Evolutionary conservation across 106 monocot genomes (phyloP).

Genomic region (Xerophyta viscosa): DNA sequence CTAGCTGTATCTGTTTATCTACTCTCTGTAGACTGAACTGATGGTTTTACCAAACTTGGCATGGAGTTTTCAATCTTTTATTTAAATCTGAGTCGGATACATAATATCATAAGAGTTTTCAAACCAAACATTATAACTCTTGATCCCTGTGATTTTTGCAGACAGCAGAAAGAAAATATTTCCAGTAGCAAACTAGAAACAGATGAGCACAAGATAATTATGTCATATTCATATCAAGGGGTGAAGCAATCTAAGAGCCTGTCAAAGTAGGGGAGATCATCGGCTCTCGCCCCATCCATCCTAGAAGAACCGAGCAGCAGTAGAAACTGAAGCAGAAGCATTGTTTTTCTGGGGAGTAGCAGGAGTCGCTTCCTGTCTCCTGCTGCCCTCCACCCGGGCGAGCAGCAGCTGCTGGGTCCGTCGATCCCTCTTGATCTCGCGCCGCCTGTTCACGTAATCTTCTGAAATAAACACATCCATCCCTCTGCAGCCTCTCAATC

Average conservation of each 20-base stretch:
- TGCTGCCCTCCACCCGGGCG: not conserved
- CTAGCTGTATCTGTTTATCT: no score
- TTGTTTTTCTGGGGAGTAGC: not conserved
- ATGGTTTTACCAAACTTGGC: no score
- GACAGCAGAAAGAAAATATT: no score
- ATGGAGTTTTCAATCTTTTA: no score
- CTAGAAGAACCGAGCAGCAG: no score
- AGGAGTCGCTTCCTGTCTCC: not conserved
- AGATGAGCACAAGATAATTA: no score
- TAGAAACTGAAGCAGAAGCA: not conserved
- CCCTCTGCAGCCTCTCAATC: not conserved
- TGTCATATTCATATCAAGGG: conserved; percentile 3
- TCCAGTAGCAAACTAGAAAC: no score
- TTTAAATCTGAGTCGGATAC: no score
- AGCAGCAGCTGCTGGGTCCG: conserved; percentile 4
- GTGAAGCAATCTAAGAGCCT: conserved; percentile 3
- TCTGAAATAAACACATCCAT: conserved; percentile 39
- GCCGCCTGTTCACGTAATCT: conserved; percentile 32
- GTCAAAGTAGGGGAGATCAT: not conserved
- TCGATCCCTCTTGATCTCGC: conserved; percentile 11
- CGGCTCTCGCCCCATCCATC: not conserved
- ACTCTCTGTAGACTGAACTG: no score
- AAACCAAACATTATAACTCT: no score
- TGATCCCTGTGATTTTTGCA: no score
- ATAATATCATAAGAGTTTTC: no score